A percentile compares a stretch with the other conserved stretches of the same genome.
Conservation (phyloP, 257 asterid genomes). For the Gentiana straminea region DNA sequence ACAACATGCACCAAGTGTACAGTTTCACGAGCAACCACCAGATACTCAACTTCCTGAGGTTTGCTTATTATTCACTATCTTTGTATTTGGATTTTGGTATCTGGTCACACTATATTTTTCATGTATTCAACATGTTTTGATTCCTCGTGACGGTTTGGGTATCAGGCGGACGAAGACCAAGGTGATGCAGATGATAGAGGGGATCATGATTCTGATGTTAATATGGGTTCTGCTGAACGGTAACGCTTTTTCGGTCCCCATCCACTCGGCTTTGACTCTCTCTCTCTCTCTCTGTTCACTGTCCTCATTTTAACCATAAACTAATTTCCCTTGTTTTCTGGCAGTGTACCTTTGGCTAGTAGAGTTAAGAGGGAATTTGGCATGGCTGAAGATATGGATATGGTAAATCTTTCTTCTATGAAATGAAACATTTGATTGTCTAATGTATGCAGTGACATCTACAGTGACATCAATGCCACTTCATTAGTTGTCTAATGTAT, state of each 20-base stretch:
- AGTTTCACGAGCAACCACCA: conserved; percentile 48
- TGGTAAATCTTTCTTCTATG: conserved; percentile 24
- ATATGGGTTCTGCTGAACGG: too few relatives aligned
- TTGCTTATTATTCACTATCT: background rate
- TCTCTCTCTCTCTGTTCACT: conserved; percentile 2
- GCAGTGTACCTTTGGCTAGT: conserved; percentile 17
- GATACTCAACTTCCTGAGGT: conserved; percentile 46
- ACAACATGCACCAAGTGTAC: conserved; percentile 54
- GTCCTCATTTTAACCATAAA: background rate
- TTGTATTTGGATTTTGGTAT: too few relatives aligned
- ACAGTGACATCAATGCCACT: too few relatives aligned
- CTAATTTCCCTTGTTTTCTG: background rate
- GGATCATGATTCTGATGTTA: conserved; percentile 14
- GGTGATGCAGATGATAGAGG: conserved; percentile 29
- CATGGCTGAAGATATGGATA: conserved; percentile 55
- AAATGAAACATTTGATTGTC: too few relatives aligned
- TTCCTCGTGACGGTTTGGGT: too few relatives aligned
- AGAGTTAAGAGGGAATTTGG: conserved; percentile 48
- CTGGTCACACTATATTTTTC: too few relatives aligned
- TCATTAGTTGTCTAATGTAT: too few relatives aligned
- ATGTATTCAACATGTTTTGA: too few relatives aligned
- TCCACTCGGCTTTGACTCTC: too few relatives aligned
- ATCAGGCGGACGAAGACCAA: conserved; percentile 30
- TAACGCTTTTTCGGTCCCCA: too few relatives aligned
- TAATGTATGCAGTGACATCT: too few relatives aligned